These are phyloP conservation scores for Pulicaria dysenterica DNA, from an alignment of 129 eudicot genomes.

Conservation along the genomic window DNA sequence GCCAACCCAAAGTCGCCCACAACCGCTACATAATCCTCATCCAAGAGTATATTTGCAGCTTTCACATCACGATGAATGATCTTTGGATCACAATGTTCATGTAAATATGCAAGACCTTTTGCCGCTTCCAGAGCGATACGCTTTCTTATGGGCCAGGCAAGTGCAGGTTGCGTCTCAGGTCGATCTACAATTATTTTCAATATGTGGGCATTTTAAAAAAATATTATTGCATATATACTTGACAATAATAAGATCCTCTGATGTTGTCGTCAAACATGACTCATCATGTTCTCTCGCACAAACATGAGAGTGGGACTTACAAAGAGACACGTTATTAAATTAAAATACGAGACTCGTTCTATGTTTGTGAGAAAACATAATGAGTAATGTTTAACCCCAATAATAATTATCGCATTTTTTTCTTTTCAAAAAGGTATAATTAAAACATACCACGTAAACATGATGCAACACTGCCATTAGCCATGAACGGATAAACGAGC, in stretches of 20 bases:
- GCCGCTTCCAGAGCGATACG: slow-evolving; percentile 70
- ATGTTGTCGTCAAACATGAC: too few relatives aligned
- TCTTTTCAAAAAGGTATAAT: too few relatives aligned
- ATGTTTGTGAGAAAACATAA: too few relatives aligned
- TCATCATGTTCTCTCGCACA: too few relatives aligned
- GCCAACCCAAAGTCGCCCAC: slow-evolving; percentile 84
- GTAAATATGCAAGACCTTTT: slow-evolving; percentile 71
- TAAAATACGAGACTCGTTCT: too few relatives aligned
- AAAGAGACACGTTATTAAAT: too few relatives aligned
- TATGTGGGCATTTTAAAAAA: too few relatives aligned
- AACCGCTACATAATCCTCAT: slow-evolving; percentile 77
- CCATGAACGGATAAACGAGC: slow-evolving; percentile 83
- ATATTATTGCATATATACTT: too few relatives aligned
- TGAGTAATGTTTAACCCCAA: too few relatives aligned
- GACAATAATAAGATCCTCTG: too few relatives aligned
- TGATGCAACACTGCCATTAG: slow-evolving; percentile 82
- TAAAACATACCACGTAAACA: slow-evolving; percentile 49
- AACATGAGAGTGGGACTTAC: too few relatives aligned
- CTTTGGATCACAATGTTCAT: slow-evolving; percentile 78
- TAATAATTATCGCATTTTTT: too few relatives aligned
- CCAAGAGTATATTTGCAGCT: slow-evolving; percentile 77
- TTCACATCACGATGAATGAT: slow-evolving; percentile 81
- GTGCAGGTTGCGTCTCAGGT: slow-evolving; percentile 20
- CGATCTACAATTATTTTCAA: background rate
- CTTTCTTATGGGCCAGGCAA: slow-evolving; percentile 66